Evolutionary conservation across 768 basidiomycete genomes (phyloP).

Genomic region (Boletellus ananiceps): DNA sequence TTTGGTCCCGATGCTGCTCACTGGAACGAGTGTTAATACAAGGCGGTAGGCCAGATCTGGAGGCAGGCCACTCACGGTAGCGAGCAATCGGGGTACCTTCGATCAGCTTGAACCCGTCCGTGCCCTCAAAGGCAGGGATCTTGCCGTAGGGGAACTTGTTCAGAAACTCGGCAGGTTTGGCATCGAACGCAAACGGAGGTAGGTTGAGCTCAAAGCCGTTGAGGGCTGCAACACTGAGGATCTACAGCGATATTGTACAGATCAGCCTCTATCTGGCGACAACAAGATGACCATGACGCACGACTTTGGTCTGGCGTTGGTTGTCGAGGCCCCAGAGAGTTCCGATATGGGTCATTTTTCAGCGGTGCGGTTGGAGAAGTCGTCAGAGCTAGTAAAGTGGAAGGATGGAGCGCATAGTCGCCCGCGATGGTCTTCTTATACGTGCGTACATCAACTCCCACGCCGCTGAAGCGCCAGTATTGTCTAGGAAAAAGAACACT

Average conservation of each 20-base stretch:
- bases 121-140: conserved; percentile 16
- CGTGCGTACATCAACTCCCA: too few relatives aligned
- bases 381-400: background rate
- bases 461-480: too few relatives aligned
- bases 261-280: background rate
- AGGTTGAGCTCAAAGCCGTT: conserved; percentile 10
- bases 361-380: background rate
- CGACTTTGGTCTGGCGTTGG: conserved; percentile 17
- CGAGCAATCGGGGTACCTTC: conserved; percentile 18
- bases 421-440: too few relatives aligned
- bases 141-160: conserved; percentile 18
- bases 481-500: too few relatives aligned
- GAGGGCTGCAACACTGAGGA: conserved; percentile 9
- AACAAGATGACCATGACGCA: background rate
- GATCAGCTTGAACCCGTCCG: conserved; percentile 15
- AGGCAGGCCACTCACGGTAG: conserved; percentile 8
- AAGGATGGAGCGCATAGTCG: background rate
- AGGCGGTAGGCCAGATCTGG: background rate
- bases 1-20: conserved; percentile 11
- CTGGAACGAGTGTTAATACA: background rate
- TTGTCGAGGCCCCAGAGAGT: conserved; percentile 11
- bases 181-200: conserved; percentile 1
- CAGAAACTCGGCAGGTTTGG: conserved; percentile 13
- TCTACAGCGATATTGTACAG: background rate
- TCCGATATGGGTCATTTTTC: conserved; percentile 16